Evolutionary conservation across 31 red algal genomes (phyloP).

Genomic region (Porphyra umbilicalis): DNA sequence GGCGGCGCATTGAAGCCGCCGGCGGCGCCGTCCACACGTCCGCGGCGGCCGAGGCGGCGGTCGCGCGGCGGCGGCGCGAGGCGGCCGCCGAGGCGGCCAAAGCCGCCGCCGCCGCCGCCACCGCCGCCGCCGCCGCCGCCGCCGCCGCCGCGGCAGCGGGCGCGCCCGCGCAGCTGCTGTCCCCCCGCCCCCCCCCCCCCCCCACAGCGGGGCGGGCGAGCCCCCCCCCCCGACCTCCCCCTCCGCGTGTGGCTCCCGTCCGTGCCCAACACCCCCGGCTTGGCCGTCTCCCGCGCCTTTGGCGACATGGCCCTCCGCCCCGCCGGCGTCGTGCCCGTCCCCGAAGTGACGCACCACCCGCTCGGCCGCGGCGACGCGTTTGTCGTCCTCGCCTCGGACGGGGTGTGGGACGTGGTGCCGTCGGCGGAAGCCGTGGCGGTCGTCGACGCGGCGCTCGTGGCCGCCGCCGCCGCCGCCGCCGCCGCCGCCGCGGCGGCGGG

Average conservation of each 20-base stretch:
- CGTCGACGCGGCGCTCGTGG: slow-evolving; percentile 9
- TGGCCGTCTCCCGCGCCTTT: slow-evolving; percentile 47
- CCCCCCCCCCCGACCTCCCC: background rate
- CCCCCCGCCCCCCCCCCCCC: background rate
- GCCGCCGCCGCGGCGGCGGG: slow-evolving; percentile 9
- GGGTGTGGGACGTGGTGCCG: slow-evolving; percentile 44
- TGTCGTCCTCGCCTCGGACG: slow-evolving; percentile 36
- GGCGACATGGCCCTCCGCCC: slow-evolving; percentile 28
- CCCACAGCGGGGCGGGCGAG: background rate
- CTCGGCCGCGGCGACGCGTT: slow-evolving; percentile 23
- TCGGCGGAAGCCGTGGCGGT: slow-evolving; percentile 3
- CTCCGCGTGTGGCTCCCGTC: background rate
- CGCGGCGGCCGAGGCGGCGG: slow-evolving; percentile 11
- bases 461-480: background rate
- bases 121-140: no score
- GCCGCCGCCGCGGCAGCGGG: no score
- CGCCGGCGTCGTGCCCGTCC: slow-evolving; percentile 15
- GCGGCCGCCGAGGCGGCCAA: background rate
- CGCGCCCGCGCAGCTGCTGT: background rate
- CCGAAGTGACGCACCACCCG: slow-evolving; percentile 11
- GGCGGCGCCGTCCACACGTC: slow-evolving; percentile 20
- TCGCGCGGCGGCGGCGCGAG: background rate
- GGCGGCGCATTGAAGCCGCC: slow-evolving; percentile 23
- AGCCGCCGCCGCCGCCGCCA: background rate
- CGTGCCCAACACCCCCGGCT: background rate